Evolutionary conservation across 2,329 filamentous ascomycete species (phyloP), one percentile per base, ranked within the genome.

Genomic region (Rosellinia necatrix): DNA sequence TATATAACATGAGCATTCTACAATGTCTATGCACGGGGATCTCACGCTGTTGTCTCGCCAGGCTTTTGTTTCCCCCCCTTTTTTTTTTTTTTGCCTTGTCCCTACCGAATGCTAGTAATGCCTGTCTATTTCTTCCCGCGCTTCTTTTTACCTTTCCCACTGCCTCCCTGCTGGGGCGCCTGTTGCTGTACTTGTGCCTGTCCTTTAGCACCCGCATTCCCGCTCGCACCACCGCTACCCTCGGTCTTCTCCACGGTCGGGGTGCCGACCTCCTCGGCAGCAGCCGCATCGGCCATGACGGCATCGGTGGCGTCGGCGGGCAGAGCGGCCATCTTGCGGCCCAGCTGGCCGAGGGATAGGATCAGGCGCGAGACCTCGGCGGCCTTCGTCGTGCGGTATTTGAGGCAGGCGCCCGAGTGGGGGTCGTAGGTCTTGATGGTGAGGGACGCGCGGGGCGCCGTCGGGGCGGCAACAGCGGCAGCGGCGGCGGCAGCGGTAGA

Each of bases 391-490:
- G 94, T 99, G 71, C 85, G 83, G 79, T 97, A 97, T 76, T 97
- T 96, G 61, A 99, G 81, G 59, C 88, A 88, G 55, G 88, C 87
- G 68, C 94, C 94, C 51, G 87, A 89, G 37, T 78, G 78, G 0
- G 94, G 89, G 72, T 97, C 91, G 76, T 87, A 97, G 4, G 94
- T 94, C 78, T 96, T 97, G 59, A 99, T 77, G 3, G 86, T 88
- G 48, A 99, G 86, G 52, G 81, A 84, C 62, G 88, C 92, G 62
- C 82, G 81, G 4, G 86, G 79, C 2, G 67, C 52, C 32, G 66
- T 21, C 12, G 64, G 13, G 3, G 60, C 10, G 2, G 59, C 13
- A 10, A 60, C 22, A 2, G 62, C 22, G 64, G 55, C 12, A 61
- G 53, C 27, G 3, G 61, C 21, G 64, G 53, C 10, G 61, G 55